Evolutionary conservation across 225 moss, liverwort and hornwort species (phyloP), one percentile per base, ranked within the genome.

Genomic region (Climacium dendroides): DNA sequence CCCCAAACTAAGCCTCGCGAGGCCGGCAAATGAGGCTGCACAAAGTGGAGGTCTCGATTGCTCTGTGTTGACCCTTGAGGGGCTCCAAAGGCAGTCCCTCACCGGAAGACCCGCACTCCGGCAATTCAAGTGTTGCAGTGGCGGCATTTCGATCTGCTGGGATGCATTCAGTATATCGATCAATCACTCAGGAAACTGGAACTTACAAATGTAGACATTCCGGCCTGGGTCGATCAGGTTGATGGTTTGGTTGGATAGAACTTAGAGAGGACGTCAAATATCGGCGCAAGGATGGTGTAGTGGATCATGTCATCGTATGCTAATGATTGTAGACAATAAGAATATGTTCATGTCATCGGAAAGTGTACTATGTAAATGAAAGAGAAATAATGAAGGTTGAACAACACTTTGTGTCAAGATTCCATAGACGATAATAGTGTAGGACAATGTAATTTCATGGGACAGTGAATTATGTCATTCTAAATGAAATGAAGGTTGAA

Each of bases 351-450:
- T 8, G 45, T 48, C 47, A 74, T 47, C n/a, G n/a, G n/a, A n/a
- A n/a, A n/a, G n/a, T n/a, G n/a, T n/a, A n/a, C n/a, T n/a, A n/a
- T n/a, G n/a, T n/a, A n/a, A n/a, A n/a, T n/a, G n/a, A n/a, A n/a
- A n/a, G n/a, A n/a, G n/a, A n/a, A n/a, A n/a, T n/a, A 47, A 17
- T 73, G 19, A 47, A 73, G 50, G 50, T 50, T 4, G 11, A 32
- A 19, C 19, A 32, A 48, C 48, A 74, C 11, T 12, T 11, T 19
- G 4, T 19, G 2, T 7, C 7, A 47, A 47, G 6, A 47, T 17
- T 29, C 3, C 2, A 43, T 17, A 1, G 0, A 22, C 2, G 18
- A 10, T 45, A 45, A 2, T 72, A n/a, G n/a, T n/a, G n/a, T n/a
- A n/a, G 10, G 10, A 48, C 2, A 30, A 30, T 74, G 11, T 48